Conservation (phyloP, 148 eudicot genomes). For the Rhododendron henanense region DNA sequence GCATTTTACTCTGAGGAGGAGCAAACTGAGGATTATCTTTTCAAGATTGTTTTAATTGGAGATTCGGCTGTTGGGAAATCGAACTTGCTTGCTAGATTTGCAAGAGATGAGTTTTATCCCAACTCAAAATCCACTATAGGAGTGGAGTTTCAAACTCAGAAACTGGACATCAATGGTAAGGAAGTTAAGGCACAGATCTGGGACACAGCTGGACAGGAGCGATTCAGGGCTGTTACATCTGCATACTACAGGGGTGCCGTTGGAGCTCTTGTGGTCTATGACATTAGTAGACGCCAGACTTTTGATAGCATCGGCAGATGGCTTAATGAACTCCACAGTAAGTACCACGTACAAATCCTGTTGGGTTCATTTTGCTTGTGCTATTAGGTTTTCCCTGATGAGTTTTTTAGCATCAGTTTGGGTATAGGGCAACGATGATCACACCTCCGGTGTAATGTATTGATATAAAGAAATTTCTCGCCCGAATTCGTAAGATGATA, state of each 20-base stretch:
- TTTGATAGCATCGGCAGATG: slow-evolving; percentile 86
- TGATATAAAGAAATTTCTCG: not conserved
- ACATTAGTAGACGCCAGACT: slow-evolving; percentile 82
- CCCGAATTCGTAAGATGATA: not conserved
- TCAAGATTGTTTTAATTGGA: slow-evolving; percentile 85
- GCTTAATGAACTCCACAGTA: slow-evolving; percentile 98
- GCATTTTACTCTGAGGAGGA: slow-evolving; percentile 61
- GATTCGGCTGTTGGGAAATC: slow-evolving; percentile 98
- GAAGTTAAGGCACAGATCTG: slow-evolving; percentile 96
- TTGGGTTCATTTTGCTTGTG: slow-evolving; percentile 1
- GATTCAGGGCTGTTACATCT: slow-evolving; percentile 97
- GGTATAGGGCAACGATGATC: not conserved
- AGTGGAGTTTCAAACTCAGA: slow-evolving; percentile 95
- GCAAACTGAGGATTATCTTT: slow-evolving; percentile 74
- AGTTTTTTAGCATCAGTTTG: not conserved
- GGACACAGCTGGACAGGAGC: slow-evolving; percentile 99
- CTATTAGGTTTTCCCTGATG: not conserved
- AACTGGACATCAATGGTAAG: slow-evolving; percentile 76
- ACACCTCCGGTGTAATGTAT: not conserved
- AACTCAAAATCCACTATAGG: slow-evolving; percentile 94
- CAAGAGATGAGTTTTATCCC: slow-evolving; percentile 85
- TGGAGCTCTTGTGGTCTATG: slow-evolving; percentile 95
- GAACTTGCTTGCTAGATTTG: slow-evolving; percentile 92
- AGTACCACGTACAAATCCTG: slow-evolving; percentile 19
- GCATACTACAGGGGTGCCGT: slow-evolving; percentile 98